These are phyloP conservation scores for Lantana camara DNA, from an alignment of 257 asterid genomes.

Conservation along the genomic window DNA sequence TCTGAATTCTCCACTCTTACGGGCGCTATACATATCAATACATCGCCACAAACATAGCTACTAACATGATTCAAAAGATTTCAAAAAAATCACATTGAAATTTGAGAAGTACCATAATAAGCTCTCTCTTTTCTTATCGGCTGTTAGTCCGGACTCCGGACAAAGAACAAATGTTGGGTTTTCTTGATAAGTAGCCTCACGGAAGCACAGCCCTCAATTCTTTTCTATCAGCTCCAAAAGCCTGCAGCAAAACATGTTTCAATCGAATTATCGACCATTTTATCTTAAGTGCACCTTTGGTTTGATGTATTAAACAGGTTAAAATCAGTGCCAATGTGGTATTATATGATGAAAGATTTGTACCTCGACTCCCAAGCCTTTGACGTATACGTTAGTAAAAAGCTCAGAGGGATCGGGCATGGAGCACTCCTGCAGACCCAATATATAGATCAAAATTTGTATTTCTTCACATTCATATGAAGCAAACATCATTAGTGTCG, in stretches of 20 bases:
- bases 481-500: background rate
- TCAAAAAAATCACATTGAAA: background rate
- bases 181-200: constrained; percentile 28
- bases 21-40: constrained; percentile 3
- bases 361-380: constrained; percentile 76
- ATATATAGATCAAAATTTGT: constrained; percentile 1
- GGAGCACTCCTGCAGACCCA: constrained; percentile 61
- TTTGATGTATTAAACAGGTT: too few species aligned
- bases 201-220: constrained; percentile 69
- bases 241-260: constrained; percentile 36
- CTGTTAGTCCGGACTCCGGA: constrained; percentile 5
- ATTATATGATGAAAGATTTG: background rate
- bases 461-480: background rate
- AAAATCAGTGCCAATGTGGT: too few species aligned
- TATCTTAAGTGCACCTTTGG: too few species aligned
- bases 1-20: background rate
- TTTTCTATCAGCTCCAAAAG: constrained; percentile 71
- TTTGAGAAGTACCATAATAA: constrained; percentile 6
- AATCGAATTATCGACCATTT: background rate
- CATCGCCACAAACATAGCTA: background rate
- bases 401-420: constrained; percentile 74
- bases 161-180: background rate
- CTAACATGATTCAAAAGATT: background rate
- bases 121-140: constrained; percentile 28
- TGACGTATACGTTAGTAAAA: constrained; percentile 60